Evolutionary conservation across 345 rosid genomes (phyloP).

Genomic region (Abelmoschus esculentus): DNA sequence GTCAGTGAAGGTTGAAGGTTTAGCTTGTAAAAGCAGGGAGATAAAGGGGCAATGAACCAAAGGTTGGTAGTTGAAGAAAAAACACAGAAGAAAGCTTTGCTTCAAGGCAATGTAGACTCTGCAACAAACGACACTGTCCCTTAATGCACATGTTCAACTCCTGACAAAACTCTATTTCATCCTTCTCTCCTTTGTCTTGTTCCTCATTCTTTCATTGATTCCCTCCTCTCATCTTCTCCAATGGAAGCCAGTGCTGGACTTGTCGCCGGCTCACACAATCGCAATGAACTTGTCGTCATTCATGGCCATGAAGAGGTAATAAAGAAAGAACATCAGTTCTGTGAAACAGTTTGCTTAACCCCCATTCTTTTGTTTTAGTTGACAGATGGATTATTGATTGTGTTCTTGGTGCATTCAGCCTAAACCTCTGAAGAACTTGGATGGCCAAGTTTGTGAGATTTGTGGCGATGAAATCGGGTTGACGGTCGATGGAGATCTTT

Average conservation of each 20-base stretch:
- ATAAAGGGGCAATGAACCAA: not conserved
- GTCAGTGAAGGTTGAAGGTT: constrained; percentile 9
- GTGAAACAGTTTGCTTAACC: not conserved
- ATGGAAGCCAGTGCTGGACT: constrained; percentile 99
- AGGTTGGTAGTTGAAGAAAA: constrained; percentile 26
- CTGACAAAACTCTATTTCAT: constrained; percentile 19
- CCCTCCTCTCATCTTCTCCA: not conserved
- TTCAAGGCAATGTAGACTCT: constrained; percentile 92
- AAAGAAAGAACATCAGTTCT: not conserved
- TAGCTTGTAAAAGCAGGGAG: constrained; percentile 8
- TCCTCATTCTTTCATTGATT: not conserved
- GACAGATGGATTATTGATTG: not conserved
- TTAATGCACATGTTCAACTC: constrained; percentile 8
- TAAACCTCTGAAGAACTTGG: constrained; percentile 79
- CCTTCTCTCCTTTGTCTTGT: constrained; percentile 3
- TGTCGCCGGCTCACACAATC: constrained; percentile 97
- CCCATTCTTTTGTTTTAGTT: not conserved
- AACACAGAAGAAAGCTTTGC: constrained; percentile 58
- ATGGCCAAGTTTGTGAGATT: constrained; percentile 91
- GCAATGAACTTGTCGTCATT: constrained; percentile 96
- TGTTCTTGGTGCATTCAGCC: constrained; percentile 37
- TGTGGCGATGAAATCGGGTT: constrained; percentile 81
- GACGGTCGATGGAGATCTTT: constrained; percentile 85
- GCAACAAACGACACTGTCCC: constrained; percentile 51
- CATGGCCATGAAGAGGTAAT: constrained; percentile 94